Evolutionary conservation across 495 filamentous ascomycete species (phyloP).

Genomic region (Tuber melanosporum): DNA sequence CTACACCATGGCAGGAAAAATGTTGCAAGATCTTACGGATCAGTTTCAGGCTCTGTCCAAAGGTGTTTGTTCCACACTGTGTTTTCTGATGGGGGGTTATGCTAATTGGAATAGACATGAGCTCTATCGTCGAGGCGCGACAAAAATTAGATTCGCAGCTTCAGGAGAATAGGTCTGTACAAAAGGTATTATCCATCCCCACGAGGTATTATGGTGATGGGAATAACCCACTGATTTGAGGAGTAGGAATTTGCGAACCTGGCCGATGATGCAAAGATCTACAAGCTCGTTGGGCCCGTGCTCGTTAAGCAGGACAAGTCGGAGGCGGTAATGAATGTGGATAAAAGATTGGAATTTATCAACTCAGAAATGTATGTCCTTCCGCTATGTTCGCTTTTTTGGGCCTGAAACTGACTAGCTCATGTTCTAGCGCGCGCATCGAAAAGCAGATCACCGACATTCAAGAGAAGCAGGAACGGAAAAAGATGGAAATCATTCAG

Average conservation of each 20-base stretch:
- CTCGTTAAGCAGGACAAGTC: conserved; percentile 86
- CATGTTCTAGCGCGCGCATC: conserved; percentile 60
- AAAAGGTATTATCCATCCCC: conserved; percentile 53
- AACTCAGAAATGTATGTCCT: conserved; percentile 79
- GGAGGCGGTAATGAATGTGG: conserved; percentile 83
- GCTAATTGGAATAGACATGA: conserved; percentile 59
- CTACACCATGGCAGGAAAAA: conserved; percentile 44
- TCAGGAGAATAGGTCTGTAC: conserved; percentile 83
- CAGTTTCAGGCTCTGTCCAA: conserved; percentile 81
- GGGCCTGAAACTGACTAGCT: conserved; percentile 14
- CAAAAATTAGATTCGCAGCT: conserved; percentile 91
- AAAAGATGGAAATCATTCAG: conserved; percentile 56
- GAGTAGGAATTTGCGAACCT: conserved; percentile 72
- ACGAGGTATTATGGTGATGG: conserved; percentile 1
- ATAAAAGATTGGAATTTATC: conserved; percentile 85
- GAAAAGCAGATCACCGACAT: conserved; percentile 73
- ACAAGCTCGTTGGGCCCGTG: conserved; percentile 88
- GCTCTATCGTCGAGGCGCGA: conserved; percentile 65
- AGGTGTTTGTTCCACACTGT: conserved; percentile 48
- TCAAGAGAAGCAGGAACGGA: conserved; percentile 73
- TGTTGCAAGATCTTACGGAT: conserved; percentile 74
- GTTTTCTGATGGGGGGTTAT: not conserved
- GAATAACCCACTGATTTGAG: not conserved
- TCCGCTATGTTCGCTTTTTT: not conserved
- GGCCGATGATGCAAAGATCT: conserved; percentile 76